A percentile compares a stretch with the other conserved stretches of the same genome.
phyloP scores from a whole-genome alignment of 495 filamentous ascomycete genomes.

The Podospora tetraspora region DNA sequence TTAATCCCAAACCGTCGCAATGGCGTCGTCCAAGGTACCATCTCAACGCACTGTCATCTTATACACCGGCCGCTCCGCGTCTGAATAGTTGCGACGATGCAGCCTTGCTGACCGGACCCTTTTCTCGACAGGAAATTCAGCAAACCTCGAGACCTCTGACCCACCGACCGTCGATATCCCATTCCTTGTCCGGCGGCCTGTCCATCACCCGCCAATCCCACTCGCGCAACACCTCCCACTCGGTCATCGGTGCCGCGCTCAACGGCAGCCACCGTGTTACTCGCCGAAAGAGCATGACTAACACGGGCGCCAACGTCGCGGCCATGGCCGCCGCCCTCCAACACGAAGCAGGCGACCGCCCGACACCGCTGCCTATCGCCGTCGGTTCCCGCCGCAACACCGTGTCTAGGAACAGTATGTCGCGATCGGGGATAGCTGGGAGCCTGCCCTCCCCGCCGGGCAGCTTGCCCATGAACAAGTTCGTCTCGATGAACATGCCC shows the following conservation, averaged over 20 bases:
- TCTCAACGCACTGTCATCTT: slow-evolving; percentile 19
- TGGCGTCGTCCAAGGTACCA: slow-evolving; percentile 52
- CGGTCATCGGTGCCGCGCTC: slow-evolving; percentile 60
- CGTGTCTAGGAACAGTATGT: slow-evolving; percentile 42
- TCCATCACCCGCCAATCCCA: slow-evolving; percentile 47
- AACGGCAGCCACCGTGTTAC: slow-evolving; percentile 80
- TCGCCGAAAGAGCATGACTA: slow-evolving; percentile 88
- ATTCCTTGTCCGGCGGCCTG: slow-evolving; percentile 35
- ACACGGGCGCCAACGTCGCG: slow-evolving; percentile 61
- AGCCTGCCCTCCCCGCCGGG: slow-evolving; percentile 54
- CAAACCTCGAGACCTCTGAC: slow-evolving; percentile 45
- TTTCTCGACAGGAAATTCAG: slow-evolving; percentile 43
- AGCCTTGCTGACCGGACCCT: slow-evolving; percentile 36
- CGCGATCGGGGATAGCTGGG: slow-evolving; percentile 43
- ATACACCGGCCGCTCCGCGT: slow-evolving; percentile 26
- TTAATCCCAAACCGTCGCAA: slow-evolving; percentile 29
- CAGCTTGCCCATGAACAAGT: slow-evolving; percentile 42
- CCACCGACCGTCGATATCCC: slow-evolving; percentile 45
- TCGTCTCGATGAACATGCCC: slow-evolving; percentile 35
- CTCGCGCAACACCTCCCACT: slow-evolving; percentile 76
- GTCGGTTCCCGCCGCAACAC: slow-evolving; percentile 46
- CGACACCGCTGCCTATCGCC: slow-evolving; percentile 47
- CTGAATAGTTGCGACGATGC: slow-evolving; percentile 14
- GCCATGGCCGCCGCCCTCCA: slow-evolving; percentile 68
- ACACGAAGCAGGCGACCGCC: slow-evolving; percentile 48